Conservation (phyloP, 2,329 filamentous ascomycete genomes). For the Beauveria caledonica region DNA sequence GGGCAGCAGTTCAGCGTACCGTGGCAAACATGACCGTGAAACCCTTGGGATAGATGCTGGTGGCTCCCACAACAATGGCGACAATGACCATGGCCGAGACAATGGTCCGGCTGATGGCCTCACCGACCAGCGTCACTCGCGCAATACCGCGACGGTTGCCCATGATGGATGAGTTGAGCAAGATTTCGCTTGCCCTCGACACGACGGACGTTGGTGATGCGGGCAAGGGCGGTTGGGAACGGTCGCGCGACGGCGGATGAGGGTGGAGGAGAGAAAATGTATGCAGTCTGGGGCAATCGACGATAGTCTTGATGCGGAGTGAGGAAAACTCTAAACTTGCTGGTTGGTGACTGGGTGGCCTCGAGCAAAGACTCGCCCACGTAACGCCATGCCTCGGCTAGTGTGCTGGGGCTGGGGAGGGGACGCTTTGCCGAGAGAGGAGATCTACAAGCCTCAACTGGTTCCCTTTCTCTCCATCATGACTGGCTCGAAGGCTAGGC, state of each 20-base stretch:
- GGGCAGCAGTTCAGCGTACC: background rate
- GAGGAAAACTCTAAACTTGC: constrained; percentile 6
- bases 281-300: background rate
- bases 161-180: constrained; percentile 3
- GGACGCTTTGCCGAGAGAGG: background rate
- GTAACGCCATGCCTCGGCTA: constrained; percentile 5
- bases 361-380: background rate
- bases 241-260: background rate
- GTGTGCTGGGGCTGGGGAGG: constrained; percentile 6
- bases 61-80: constrained; percentile 7
- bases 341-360: background rate
- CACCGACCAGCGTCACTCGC: constrained; percentile 5
- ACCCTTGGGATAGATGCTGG: constrained; percentile 9
- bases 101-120: constrained; percentile 2
- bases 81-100: constrained; percentile 8
- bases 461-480: background rate
- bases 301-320: constrained; percentile 4
- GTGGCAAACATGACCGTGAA: constrained; percentile 9
- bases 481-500: background rate
- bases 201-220: background rate
- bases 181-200: background rate
- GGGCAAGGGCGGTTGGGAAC: background rate
- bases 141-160: constrained; percentile 7
- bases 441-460: background rate
- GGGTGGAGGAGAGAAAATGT: background rate